Percentiles rank a stretch among this genome's conserved stretches.
Conservation (phyloP, 23 red algal species). For the Chondrus crispus region DNA sequence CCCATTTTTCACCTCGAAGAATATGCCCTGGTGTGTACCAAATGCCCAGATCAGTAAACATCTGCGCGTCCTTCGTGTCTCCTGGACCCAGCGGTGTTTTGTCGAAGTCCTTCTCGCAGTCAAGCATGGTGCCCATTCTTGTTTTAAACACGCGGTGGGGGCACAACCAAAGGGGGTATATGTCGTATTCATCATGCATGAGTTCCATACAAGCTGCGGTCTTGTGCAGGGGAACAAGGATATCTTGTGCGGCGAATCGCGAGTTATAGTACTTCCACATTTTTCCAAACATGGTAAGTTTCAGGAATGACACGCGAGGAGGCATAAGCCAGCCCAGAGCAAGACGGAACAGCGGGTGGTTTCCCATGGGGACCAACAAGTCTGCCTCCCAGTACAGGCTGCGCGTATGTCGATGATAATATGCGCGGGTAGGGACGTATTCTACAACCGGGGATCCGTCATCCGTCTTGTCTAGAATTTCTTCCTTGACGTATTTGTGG, state of each 20-base stretch:
- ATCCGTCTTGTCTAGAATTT: slow-evolving; percentile 34
- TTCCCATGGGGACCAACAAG: slow-evolving; percentile 64
- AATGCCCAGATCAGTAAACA: slow-evolving; percentile 69
- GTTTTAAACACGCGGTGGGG: slow-evolving; percentile 70
- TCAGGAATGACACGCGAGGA: slow-evolving; percentile 62
- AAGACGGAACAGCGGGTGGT: slow-evolving; percentile 55
- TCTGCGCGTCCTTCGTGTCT: slow-evolving; percentile 53
- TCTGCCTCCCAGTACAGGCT: slow-evolving; percentile 68
- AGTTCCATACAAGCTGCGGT: slow-evolving; percentile 55
- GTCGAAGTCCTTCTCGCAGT: slow-evolving; percentile 61
- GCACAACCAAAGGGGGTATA: slow-evolving; percentile 75
- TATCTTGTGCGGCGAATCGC: slow-evolving; percentile 63
- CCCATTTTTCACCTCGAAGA: slow-evolving; percentile 46
- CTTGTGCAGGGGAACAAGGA: slow-evolving; percentile 61
- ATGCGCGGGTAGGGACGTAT: slow-evolving; percentile 65
- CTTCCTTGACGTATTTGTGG: slow-evolving; percentile 61
- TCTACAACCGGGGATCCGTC: slow-evolving; percentile 63
- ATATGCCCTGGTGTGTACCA: slow-evolving; percentile 75
- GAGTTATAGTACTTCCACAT: slow-evolving; percentile 63
- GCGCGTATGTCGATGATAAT: slow-evolving; percentile 73
- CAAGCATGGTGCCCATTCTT: slow-evolving; percentile 59
- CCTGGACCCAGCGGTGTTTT: not conserved
- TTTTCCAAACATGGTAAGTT: slow-evolving; percentile 64
- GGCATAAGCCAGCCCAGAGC: slow-evolving; percentile 73
- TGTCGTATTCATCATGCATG: slow-evolving; percentile 68